Conservation (phyloP, 345 rosid species). For the Limnanthes douglasii region DNA sequence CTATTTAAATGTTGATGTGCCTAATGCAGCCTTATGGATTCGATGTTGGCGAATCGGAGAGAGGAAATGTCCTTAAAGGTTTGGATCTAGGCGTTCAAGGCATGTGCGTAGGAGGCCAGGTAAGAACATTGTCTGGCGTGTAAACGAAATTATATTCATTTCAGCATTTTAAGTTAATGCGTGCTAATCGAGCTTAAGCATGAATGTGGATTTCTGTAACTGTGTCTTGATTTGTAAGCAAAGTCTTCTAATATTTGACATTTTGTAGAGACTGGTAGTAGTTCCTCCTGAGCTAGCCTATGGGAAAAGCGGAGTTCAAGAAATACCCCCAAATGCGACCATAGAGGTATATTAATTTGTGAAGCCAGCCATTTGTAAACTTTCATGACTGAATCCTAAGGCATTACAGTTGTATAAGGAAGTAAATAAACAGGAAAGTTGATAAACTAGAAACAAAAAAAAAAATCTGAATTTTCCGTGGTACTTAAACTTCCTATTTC, state of each 20-base stretch:
- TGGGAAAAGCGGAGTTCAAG: slow-evolving; percentile 93
- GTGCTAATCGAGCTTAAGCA: not conserved
- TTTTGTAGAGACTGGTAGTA: slow-evolving; percentile 51
- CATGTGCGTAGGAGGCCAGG: slow-evolving; percentile 96
- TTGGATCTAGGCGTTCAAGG: slow-evolving; percentile 91
- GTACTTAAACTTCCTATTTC: no score
- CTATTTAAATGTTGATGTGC: not conserved
- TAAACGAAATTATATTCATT: slow-evolving; percentile 1
- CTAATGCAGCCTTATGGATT: slow-evolving; percentile 84
- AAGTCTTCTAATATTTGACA: not conserved
- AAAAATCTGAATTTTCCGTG: no score
- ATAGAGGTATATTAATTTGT: slow-evolving; percentile 42
- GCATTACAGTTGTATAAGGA: no score
- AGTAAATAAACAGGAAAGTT: no score
- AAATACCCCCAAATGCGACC: slow-evolving; percentile 95
- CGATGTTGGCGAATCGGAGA: slow-evolving; percentile 90
- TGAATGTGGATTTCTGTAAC: not conserved
- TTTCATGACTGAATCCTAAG: not conserved
- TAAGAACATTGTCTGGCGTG: slow-evolving; percentile 12
- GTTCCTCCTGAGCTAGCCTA: slow-evolving; percentile 93
- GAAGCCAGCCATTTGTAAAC: not conserved
- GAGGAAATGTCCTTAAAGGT: slow-evolving; percentile 77
- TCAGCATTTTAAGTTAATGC: not conserved
- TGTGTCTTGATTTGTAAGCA: not conserved
- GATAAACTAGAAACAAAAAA: no score